Evolutionary conservation across 2,329 filamentous ascomycete species (phyloP), one percentile per base, ranked within the genome.

Genomic region (Bipolaris oryzae): DNA sequence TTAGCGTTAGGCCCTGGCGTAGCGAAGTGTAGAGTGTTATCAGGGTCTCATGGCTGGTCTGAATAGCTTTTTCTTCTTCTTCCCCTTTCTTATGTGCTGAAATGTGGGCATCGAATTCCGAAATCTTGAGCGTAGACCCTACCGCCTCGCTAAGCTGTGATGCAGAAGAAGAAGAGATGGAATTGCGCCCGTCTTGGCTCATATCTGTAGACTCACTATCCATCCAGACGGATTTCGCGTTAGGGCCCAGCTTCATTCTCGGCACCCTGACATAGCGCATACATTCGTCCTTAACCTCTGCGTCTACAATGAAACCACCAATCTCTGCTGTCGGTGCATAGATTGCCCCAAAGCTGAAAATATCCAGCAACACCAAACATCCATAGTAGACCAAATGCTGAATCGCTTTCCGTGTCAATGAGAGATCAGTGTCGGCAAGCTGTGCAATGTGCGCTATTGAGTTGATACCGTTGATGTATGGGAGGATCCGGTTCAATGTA

Each of bases 341-440:
- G 68, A 96, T 94, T 39, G 91, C 91, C 31, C 88, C 84, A 74
- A 98, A 99, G 74, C 95, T 92, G 81, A 98, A 98, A 67, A 97
- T 90, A 77, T 99, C 95, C 10, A 98, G 85, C 50, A 98, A 85
- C 23, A 96, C 83, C 34, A 96, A 85, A 69, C 92, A 94, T 71
- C 94, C 91, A 76, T 98, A 97, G 80, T 96, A 96, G 23, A 98
- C 83, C 9, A 99, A 84, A 74, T 98, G 94, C 61, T 91, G 88
- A 55, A 98, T 85, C 7, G 92, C 93, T 50, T 92, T 89, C 70
- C 91, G 90, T 53, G 93, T 91, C 21, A 99, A 86, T 47, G 90
- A 89, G 46, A 96, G 84, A 58, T 96, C 92, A 9, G 95, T 91
- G 69, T 96, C 91, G 43, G 94, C 92, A 21, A 90, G 83, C 64